Evolutionary conservation across 1,139 yeast genomes (phyloP), one percentile per base, ranked within the genome.

Genomic region (Hemisphaericaspora xylofermentans): DNA sequence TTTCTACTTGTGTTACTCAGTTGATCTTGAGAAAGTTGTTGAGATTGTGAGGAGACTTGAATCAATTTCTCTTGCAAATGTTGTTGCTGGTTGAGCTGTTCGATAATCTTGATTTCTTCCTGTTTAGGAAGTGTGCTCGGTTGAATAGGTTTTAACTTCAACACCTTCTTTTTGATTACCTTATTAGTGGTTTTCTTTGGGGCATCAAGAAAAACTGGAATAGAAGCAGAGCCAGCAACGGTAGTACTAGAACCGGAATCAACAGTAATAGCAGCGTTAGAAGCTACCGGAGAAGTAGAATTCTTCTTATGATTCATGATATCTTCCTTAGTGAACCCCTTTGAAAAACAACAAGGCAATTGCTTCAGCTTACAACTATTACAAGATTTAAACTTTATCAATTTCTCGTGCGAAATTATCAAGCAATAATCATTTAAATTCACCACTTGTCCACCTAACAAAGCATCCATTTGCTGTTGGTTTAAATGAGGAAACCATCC

Each of bases 271-370:
- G 35, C 15, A n/a, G 29, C 18, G n/a, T 15, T 16, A 22, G 40
- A 16, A 14, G 13, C 31, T 9, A n/a, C 34, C 10, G 22, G 4
- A 6, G 21, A 3, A 13, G 25, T 15, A 19, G 33, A n/a, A 24
- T 33, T 41, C 33, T 50, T 56, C 38, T 59, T 63, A 35, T 60
- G 57, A 8, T 51, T 43, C 48, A 64, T 50, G 18, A 78, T 75
- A 54, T 78, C 83, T 51, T 76, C 81, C 56, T 80, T 76, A 17
- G 83, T 78, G 54, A 76, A 78, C 3, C 84, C 84, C 52, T 77
- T 78, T 35, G 80, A 71, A 52, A 78, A 79, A 38, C 66, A 61
- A 53, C 84, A 79, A 22, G 61, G 53, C 33, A 75, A 57, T 32
- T 64, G 63, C 51, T 76, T 76, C 36, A 57, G 47, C 21, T 56